Percentiles rank a stretch among this genome's conserved stretches.
Conservation (phyloP, 164 flowering plant genomes). For the Dillenia turbinata region DNA sequence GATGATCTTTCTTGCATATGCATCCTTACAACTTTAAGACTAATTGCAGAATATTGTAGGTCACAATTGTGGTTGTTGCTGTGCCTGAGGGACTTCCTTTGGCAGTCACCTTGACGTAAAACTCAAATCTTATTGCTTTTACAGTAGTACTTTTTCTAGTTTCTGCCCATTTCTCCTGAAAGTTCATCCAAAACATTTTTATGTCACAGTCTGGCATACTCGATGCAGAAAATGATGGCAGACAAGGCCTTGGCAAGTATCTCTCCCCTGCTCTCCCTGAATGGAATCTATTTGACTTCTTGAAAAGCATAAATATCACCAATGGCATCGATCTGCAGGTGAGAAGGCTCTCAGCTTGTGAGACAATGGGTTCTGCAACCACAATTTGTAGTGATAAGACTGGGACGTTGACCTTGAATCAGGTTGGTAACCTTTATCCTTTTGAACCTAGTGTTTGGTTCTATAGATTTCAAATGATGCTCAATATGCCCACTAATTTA, state of each 20-base stretch:
- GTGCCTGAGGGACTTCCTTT: conserved; percentile 99
- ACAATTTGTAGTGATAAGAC: conserved; percentile 99
- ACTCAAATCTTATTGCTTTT: no score
- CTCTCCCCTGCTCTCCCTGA: no score
- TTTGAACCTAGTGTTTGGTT: no score
- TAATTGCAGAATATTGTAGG: conserved; percentile 36
- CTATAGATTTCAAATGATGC: no score
- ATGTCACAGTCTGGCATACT: conserved; percentile 79
- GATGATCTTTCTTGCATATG: not conserved
- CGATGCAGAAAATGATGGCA: conserved; percentile 99
- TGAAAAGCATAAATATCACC: no score
- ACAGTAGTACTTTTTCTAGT: no score
- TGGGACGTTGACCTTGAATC: conserved; percentile 89
- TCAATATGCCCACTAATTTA: no score
- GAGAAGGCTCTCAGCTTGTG: conserved; percentile 95
- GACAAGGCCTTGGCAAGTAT: conserved; percentile 88
- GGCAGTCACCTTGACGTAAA: conserved; percentile 97
- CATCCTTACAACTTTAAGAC: not conserved
- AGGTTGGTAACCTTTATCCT: conserved; percentile 35
- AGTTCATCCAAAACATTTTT: no score
- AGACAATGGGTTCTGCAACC: conserved; percentile 98
- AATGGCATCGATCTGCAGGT: conserved; percentile 42
- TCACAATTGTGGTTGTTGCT: conserved; percentile 96
- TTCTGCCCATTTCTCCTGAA: no score
- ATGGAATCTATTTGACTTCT: no score